Base-by-base conservation (phyloP, 1,284 basidiomycete genomes). In the Rhizoctonia solani region DNA sequence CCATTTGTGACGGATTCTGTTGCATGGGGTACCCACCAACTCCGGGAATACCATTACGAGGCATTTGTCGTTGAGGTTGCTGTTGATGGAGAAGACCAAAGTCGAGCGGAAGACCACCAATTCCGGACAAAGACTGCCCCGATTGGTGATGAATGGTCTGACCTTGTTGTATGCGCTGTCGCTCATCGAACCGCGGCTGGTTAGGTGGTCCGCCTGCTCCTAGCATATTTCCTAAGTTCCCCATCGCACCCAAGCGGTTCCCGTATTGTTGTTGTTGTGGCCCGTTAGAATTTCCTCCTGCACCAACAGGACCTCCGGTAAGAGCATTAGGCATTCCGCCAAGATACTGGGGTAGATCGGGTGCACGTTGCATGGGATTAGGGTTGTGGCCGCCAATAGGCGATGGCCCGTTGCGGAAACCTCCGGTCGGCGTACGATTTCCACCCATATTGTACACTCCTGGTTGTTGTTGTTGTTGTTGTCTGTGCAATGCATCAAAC, bases 391-490 rank as follows among this genome's bases (percentile, higher is more conserved):
- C 80, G 63, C 77, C 77, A 56, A 83, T 79, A 1, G 89, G 88
- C 27, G 88, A 89, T 8, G 85, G 84, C 25, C 83, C 87, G 63
- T 86, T 86, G 27, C 89, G 87, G 77, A 83, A 89, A 41, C 86
- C 85, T 58, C 77, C 68, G 84, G 82, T 73, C 87, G 89, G 52
- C 87, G 70, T 73, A 23, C 85, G 81, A 16, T 85, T 76, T n/a
- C 81, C 81, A 30, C 78, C 79, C 72, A 81, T 85, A 53, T 79
- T 74, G 71, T 82, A 88, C 66, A 84, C 76, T 13, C 52, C 68
- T 37, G 55, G 55, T 27, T 70, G 66, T 37, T 66, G 67, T 34
- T 44, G 82, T 75, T 13, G 81, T 79, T 30, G 81, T 79, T 30
- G 78, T 74, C 49, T 80, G 79, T n/a, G 80, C 81, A 66, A 27